phyloP scores from a whole-genome alignment of 768 basidiomycete genomes.

The Kondoa malvinella region DNA sequence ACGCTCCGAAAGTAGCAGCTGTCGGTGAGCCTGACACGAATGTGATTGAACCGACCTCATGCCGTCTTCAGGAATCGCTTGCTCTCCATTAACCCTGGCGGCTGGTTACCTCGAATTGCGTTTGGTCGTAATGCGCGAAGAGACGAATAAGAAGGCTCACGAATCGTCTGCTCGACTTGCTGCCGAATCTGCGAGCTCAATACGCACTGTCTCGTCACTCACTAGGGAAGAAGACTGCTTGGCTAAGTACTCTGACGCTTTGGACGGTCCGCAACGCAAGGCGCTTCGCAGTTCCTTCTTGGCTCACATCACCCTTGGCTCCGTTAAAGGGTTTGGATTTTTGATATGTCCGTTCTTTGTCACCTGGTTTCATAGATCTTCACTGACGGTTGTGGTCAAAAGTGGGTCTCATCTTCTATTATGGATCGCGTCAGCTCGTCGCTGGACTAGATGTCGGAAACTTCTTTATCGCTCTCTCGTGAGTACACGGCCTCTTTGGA shows the following conservation, averaged over 20 bases:
- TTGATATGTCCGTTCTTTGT: no score
- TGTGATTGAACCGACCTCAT: no score
- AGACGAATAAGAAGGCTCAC: conserved; percentile 57
- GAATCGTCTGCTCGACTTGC: conserved; percentile 69
- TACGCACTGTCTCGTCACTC: conserved; percentile 74
- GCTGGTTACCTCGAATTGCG: conserved; percentile 9
- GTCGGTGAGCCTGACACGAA: conserved; percentile 43
- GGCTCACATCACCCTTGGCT: conserved; percentile 21
- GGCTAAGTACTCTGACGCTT: conserved; percentile 31
- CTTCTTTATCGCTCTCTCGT: conserved; percentile 76
- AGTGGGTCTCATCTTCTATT: no score
- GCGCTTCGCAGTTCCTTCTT: background rate
- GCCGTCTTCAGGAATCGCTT: no score
- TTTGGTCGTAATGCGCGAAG: conserved; percentile 22
- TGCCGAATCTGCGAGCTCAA: conserved; percentile 76
- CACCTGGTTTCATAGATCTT: no score
- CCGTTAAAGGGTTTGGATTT: no score
- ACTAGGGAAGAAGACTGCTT: conserved; percentile 71
- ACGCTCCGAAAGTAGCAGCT: conserved; percentile 60
- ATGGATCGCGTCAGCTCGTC: background rate
- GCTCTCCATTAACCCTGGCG: conserved; percentile 8
- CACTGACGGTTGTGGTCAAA: no score
- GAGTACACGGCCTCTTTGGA: no score
- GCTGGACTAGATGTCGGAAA: conserved; percentile 19
- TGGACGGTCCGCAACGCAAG: background rate